Evolutionary conservation across 345 rosid species (phyloP), one percentile per base, ranked within the genome.

Genomic region (Heritiera littoralis): DNA sequence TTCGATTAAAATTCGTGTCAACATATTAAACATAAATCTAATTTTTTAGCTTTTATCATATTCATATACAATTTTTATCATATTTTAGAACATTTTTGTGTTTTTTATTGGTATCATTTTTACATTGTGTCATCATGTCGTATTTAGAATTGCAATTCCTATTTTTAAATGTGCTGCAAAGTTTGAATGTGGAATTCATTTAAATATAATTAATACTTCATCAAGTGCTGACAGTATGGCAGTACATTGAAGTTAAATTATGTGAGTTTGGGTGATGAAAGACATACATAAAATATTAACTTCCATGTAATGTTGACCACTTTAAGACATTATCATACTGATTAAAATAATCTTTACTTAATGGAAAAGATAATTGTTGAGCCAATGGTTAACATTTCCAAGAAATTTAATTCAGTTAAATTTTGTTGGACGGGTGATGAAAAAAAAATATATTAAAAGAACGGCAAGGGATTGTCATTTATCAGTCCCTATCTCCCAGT

Each of bases 141-240:
- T 23, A 23, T 23, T 23, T 23, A 23, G 28, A 23, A 23, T 23
- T 23, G 28, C 28, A 23, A 23, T 23, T 23, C 28, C 28, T 23
- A 23, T 23, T 23, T 66, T 18, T 48, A 40, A 10, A 45, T 20
- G 13, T 45, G 6, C 20, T 2, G 56, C 58, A 3, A 23, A 48
- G 40, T 49, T 69, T 69, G 54, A 68, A 68, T 20, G 30, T n/a
- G 54, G 54, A 45, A 68, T 45, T 68, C n/a, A 68, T 68, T 23
- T 23, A 23, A 23, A 23, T 35, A 35, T 35, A 35, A 35, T 35
- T 43, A 14, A 14, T n/a, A 18, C 11, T 43, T 68, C 15, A 43
- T 48, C 13, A 9, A 68, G 30, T 45, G 54, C n/a, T 20, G 14
- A 68, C 7, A 1, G 20, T 4, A 45, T 46, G 30, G 49, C 7